Evolutionary conservation across 441 rosid genomes (phyloP).

Genomic region (Euphorbia schlechtendalii): DNA sequence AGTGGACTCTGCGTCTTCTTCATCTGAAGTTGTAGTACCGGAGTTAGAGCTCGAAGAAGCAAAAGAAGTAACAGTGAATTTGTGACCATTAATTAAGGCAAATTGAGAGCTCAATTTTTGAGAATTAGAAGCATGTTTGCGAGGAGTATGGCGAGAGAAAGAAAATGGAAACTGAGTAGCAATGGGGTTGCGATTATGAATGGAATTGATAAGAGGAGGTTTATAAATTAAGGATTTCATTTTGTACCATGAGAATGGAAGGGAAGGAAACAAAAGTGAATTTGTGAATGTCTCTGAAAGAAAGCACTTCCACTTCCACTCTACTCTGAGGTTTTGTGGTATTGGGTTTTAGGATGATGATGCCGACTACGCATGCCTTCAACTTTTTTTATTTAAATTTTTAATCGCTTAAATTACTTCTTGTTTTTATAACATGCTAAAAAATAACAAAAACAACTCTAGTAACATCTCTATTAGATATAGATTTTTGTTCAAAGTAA

Average conservation of each 20-base stretch:
- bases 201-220: neutral
- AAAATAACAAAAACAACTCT: no score
- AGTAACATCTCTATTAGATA: no score
- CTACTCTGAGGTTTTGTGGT: no score
- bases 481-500: no score
- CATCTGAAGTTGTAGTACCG: slow-evolving; percentile 11
- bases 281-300: no score
- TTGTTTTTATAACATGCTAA: no score
- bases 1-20: slow-evolving; percentile 48
- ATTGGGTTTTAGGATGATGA: no score
- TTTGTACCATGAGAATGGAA: neutral
- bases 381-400: no score
- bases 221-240: slow-evolving; percentile 12
- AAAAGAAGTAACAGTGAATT: slow-evolving; percentile 16
- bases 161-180: slow-evolving; percentile 18
- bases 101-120: slow-evolving; percentile 20
- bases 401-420: no score
- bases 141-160: slow-evolving; percentile 19
- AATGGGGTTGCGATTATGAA: slow-evolving; percentile 11
- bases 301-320: no score
- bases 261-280: neutral
- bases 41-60: slow-evolving; percentile 30
- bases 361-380: no score
- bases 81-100: slow-evolving; percentile 12
- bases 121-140: slow-evolving; percentile 19